Percentiles rank a stretch among this genome's conserved stretches.
These are phyloP conservation scores for Mycocentrospora acerina DNA, from an alignment of 2,329 filamentous ascomycete genomes.

Conservation along the genomic window DNA sequence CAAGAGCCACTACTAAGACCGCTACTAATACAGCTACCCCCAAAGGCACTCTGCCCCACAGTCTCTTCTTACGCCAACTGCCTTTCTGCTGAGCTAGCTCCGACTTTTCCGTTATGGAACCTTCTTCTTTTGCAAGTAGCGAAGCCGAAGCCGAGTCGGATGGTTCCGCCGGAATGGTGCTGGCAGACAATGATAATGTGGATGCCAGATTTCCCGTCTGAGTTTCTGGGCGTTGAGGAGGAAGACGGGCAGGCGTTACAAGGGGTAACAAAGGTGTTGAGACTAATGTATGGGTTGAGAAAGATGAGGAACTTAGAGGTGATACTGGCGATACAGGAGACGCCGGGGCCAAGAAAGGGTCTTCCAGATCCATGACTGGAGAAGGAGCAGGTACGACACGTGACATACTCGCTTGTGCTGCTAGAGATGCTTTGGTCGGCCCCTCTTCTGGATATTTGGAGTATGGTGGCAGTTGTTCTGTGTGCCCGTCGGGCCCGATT, in stretches of 20 bases:
- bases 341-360: slow-evolving; percentile 21
- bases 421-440: slow-evolving; percentile 56
- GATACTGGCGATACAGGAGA: slow-evolving; percentile 29
- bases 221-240: slow-evolving; percentile 34
- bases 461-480: slow-evolving; percentile 89
- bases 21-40: slow-evolving; percentile 52
- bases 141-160: slow-evolving; percentile 33
- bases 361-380: slow-evolving; percentile 21
- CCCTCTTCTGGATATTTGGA: slow-evolving; percentile 82
- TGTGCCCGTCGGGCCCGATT: slow-evolving; percentile 83
- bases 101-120: slow-evolving; percentile 28
- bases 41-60: slow-evolving; percentile 53
- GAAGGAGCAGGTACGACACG: slow-evolving; percentile 25
- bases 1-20: slow-evolving; percentile 49
- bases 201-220: slow-evolving; percentile 29
- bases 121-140: slow-evolving; percentile 23
- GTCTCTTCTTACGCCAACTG: slow-evolving; percentile 45
- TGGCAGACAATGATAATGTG: slow-evolving; percentile 8
- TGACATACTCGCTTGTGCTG: slow-evolving; percentile 37
- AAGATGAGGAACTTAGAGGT: slow-evolving; percentile 18
- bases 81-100: slow-evolving; percentile 22
- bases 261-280: slow-evolving; percentile 23
- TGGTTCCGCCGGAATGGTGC: slow-evolving; percentile 24
- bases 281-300: slow-evolving; percentile 21
- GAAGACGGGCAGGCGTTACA: slow-evolving; percentile 30